These are phyloP conservation scores for Piper longum DNA, from an alignment of 164 flowering plant species.

Conservation along the genomic window DNA sequence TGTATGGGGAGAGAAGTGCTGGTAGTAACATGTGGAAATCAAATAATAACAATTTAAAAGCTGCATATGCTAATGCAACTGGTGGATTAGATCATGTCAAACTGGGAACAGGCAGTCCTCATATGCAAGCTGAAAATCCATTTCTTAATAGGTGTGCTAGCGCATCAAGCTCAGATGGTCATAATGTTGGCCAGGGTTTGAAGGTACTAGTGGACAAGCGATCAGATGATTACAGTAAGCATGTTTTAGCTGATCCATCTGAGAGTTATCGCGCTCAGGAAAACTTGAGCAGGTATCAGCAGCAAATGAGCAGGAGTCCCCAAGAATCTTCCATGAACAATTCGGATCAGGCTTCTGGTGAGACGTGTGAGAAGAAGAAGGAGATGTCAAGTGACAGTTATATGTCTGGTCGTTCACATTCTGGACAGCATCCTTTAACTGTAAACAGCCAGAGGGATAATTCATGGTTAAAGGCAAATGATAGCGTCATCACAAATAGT, in stretches of 20 bases:
- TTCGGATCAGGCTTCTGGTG: slow-evolving; percentile 20
- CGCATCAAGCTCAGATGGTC: slow-evolving; percentile 9
- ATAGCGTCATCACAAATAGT: slow-evolving; percentile 21
- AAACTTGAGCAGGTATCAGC: slow-evolving; percentile 11
- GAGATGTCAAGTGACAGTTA: slow-evolving; percentile 23
- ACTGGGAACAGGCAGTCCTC: slow-evolving; percentile 11
- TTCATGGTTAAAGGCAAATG: slow-evolving; percentile 21
- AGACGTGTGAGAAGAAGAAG: slow-evolving; percentile 18
- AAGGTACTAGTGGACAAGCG: slow-evolving; percentile 15
- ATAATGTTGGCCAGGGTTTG: slow-evolving; percentile 14
- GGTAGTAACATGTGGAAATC: slow-evolving; percentile 19
- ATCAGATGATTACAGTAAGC: slow-evolving; percentile 19
- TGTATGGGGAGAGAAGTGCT: slow-evolving; percentile 11
- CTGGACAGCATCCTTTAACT: slow-evolving; percentile 10
- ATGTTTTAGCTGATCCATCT: slow-evolving; percentile 12
- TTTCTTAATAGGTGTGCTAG: slow-evolving; percentile 9
- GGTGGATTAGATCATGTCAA: slow-evolving; percentile 18
- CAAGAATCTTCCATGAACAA: slow-evolving; percentile 11
- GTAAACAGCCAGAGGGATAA: slow-evolving; percentile 22
- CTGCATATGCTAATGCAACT: slow-evolving; percentile 12
- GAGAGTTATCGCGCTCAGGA: slow-evolving; percentile 15
- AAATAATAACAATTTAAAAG: slow-evolving; percentile 8
- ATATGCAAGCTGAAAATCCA: slow-evolving; percentile 13
- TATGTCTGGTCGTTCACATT: slow-evolving; percentile 22
- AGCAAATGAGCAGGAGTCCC: slow-evolving; percentile 10